Conservation (phyloP, 306 rosid genomes). For the Astragalus glycyphyllos region DNA sequence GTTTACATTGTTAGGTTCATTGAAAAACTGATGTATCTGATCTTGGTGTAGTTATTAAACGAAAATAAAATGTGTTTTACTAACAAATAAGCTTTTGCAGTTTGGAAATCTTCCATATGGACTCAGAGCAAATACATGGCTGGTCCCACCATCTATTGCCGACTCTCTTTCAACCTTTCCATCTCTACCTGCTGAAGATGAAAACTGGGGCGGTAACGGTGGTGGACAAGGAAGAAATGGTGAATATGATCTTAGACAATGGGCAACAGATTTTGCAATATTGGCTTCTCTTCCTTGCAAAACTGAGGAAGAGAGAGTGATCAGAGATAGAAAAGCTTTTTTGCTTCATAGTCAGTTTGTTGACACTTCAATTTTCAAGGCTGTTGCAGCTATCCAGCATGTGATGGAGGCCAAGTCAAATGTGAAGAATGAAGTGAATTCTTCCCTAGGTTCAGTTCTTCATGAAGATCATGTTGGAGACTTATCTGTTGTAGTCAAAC, state of each 20-base stretch:
- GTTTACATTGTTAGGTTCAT: no score
- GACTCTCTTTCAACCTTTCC: conserved; percentile 72
- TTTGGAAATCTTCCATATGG: conserved; percentile 98
- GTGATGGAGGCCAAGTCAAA: conserved; percentile 53
- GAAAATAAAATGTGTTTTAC: not conserved
- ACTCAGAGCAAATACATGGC: conserved; percentile 94
- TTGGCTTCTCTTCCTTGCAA: conserved; percentile 84
- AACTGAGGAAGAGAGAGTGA: conserved; percentile 92
- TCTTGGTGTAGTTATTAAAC: not conserved
- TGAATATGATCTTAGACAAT: conserved; percentile 61
- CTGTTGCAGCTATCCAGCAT: conserved; percentile 68
- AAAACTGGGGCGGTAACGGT: conserved; percentile 91
- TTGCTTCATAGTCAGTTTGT: conserved; percentile 83
- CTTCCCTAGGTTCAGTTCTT: conserved; percentile 50
- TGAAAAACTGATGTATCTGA: no score
- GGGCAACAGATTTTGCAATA: conserved; percentile 80
- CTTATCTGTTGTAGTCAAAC: conserved; percentile 64
- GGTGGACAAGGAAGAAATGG: conserved; percentile 86
- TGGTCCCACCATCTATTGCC: conserved; percentile 78
- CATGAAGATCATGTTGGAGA: conserved; percentile 67
- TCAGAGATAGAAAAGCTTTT: conserved; percentile 94
- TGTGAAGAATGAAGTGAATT: conserved; percentile 27
- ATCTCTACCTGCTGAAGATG: conserved; percentile 80
- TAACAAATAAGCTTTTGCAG: conserved; percentile 51
- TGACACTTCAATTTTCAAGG: conserved; percentile 76